Base-by-base conservation (phyloP, 176 grass and related monocot species). In the Tillandsia fasciculata region DNA sequence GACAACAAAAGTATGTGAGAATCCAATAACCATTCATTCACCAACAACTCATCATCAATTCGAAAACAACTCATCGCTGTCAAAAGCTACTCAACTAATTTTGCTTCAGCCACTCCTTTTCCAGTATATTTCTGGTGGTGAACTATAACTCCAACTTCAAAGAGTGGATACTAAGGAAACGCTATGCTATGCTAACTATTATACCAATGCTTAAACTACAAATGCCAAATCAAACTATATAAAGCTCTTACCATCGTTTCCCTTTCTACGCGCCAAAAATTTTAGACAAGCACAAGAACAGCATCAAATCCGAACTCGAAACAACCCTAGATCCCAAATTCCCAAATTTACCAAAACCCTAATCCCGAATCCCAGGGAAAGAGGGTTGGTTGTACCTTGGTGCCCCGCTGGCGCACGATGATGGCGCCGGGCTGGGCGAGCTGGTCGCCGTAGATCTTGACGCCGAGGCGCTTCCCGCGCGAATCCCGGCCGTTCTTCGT, bases 381-480 rank as follows among this genome's bases (percentile, higher is more conserved):
- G 15, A 64, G 49, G 57, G n/a, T n/a, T 0, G 49, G 14, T 11
- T 24, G 66, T 72, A 99, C 94, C 94, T 80, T 99, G 74, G 94
- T 99, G 53, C 89, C 89, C 50, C 94, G 78, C 87, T 99, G 94
- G n/a, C 94, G 84, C 28, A 99, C 80, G 68, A 99, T 99, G 81
- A 93, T 99, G 54, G 94, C 84, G 2, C 94, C 94, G 23, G 89
- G 94, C 79, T 97, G 83, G 64, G 94, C 94, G 50, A 92, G 8
- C 75, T 97, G 94, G 75, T 97, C 94, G 2, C 94, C 94, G 26
- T 87, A 97, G 20, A 97, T 92, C 86, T 99, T 99, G 53, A 99
- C 94, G 1, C 94, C 89, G 29, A 99, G 89, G 8, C 89, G 80
- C 82, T 99, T 82, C 0, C 84, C 89, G 72, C 65, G 76, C 56